Percentiles rank a stretch among this genome's conserved stretches.
Conservation (phyloP, 345 rosid genomes). For the Garcia nutans region DNA sequence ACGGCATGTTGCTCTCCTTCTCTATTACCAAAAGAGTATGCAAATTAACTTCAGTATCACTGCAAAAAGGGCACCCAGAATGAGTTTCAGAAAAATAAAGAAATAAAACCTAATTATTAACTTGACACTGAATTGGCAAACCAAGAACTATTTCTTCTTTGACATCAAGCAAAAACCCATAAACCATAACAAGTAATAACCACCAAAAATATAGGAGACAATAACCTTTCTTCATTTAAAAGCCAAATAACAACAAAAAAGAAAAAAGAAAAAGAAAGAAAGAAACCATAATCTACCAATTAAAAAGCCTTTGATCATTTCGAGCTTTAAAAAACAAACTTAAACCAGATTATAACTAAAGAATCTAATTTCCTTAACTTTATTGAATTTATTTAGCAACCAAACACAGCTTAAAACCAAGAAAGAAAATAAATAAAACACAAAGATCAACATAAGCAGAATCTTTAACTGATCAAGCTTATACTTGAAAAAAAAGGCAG, state of each 20-base stretch:
- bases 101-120: not conserved
- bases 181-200: not conserved
- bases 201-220: not conserved
- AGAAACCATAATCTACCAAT: not conserved
- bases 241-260: not conserved
- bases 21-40: conserved; percentile 19
- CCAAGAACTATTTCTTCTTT: not conserved
- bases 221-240: not conserved
- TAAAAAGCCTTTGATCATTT: not conserved
- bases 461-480: not conserved
- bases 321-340: not conserved
- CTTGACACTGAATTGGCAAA: not conserved
- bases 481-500: not conserved
- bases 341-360: not conserved
- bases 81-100: conserved; percentile 4
- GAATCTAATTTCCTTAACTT: not conserved
- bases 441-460: not conserved
- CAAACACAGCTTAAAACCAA: conserved; percentile 14
- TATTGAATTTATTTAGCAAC: not conserved
- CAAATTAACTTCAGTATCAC: conserved; percentile 17
- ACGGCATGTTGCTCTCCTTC: conserved; percentile 62
- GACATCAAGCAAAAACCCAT: not conserved
- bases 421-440: not conserved
- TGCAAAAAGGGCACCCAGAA: conserved; percentile 24
- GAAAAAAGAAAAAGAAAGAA: too few relatives aligned